A percentile compares a stretch with the other conserved stretches of the same genome.
These are phyloP conservation scores for Plasmopara muralis DNA, from an alignment of 352 stramenopile genomes.

Conservation along the genomic window DNA sequence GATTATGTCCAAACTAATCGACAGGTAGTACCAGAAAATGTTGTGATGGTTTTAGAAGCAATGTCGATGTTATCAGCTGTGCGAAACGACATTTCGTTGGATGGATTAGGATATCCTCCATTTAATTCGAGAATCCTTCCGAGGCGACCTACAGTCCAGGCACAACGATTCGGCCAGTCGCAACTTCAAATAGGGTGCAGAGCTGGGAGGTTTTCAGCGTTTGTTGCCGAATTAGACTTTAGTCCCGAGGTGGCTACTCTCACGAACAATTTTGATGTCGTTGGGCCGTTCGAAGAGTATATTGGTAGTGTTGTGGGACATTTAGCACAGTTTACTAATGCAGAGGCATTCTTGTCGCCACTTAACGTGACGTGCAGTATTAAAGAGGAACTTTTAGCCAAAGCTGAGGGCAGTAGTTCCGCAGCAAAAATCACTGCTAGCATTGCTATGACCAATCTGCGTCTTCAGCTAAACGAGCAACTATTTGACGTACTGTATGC, in stretches of 20 bases:
- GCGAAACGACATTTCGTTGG: slow-evolving; percentile 51
- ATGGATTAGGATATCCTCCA: slow-evolving; percentile 66
- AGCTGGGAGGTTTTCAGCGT: slow-evolving; percentile 42
- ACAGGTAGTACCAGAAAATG: slow-evolving; percentile 15
- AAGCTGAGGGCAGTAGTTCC: background rate
- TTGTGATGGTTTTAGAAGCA: slow-evolving; percentile 46
- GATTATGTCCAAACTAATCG: slow-evolving; percentile 16
- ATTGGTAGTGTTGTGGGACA: slow-evolving; percentile 17
- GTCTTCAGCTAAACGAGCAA: slow-evolving; percentile 24
- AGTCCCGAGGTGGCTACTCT: background rate
- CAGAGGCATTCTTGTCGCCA: slow-evolving; percentile 39
- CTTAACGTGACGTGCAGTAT: slow-evolving; percentile 42
- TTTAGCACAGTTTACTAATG: slow-evolving; percentile 10
- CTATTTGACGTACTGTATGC: slow-evolving; percentile 21
- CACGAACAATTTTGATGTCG: background rate
- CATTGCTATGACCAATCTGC: slow-evolving; percentile 27
- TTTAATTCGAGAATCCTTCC: slow-evolving; percentile 68
- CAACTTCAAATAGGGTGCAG: slow-evolving; percentile 36
- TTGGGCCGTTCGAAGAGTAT: slow-evolving; percentile 31
- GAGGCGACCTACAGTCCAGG: slow-evolving; percentile 35
- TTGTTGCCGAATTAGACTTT: slow-evolving; percentile 27
- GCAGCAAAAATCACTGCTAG: slow-evolving; percentile 7
- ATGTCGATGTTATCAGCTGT: slow-evolving; percentile 32
- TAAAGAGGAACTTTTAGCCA: slow-evolving; percentile 20
- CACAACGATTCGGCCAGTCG: slow-evolving; percentile 40